These are phyloP conservation scores for Cokeromyces recurvatus DNA, from an alignment of 371 early-diverging fungal species.

Conservation along the genomic window DNA sequence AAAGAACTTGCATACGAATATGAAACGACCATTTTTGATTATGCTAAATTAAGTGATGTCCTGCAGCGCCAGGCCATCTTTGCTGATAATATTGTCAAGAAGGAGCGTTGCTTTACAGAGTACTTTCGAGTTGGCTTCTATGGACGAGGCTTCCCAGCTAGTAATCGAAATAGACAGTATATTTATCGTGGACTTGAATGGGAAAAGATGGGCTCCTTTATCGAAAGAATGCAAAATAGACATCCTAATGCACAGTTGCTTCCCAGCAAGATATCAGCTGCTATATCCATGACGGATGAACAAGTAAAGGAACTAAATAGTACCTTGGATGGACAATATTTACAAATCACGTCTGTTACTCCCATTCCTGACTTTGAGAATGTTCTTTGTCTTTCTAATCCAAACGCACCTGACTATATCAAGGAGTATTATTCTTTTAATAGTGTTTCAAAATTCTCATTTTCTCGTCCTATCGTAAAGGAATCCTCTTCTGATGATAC, in stretches of 20 bases:
- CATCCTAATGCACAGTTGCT: conserved; percentile 62
- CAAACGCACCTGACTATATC: conserved; percentile 40
- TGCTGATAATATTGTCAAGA: conserved; percentile 51
- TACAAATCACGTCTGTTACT: conserved; percentile 70
- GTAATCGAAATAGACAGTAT: conserved; percentile 62
- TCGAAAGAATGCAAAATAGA: conserved; percentile 67
- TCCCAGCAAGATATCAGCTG: conserved; percentile 32
- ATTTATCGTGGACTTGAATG: conserved; percentile 71
- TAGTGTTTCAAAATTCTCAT: conserved; percentile 62
- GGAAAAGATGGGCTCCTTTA: conserved; percentile 74
- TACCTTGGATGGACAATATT: conserved; percentile 52
- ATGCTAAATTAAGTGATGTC: conserved; percentile 49
- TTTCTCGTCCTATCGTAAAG: conserved; percentile 51
- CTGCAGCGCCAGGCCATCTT: conserved; percentile 55
- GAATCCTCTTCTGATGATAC: background rate
- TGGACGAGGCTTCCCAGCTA: conserved; percentile 60
- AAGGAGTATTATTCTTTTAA: conserved; percentile 62
- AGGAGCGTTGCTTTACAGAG: conserved; percentile 62
- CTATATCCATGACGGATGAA: conserved; percentile 34
- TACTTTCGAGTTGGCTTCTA: conserved; percentile 80
- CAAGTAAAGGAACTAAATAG: conserved; percentile 45
- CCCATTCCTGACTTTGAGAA: conserved; percentile 50
- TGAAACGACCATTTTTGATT: conserved; percentile 52
- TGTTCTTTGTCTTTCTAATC: conserved; percentile 24
- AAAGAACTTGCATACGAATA: conserved; percentile 60